A percentile compares a stretch with the other conserved stretches of the same genome.
phyloP scores from a whole-genome alignment of 2,329 filamentous ascomycete species.

The Niveomyces coronatus region DNA sequence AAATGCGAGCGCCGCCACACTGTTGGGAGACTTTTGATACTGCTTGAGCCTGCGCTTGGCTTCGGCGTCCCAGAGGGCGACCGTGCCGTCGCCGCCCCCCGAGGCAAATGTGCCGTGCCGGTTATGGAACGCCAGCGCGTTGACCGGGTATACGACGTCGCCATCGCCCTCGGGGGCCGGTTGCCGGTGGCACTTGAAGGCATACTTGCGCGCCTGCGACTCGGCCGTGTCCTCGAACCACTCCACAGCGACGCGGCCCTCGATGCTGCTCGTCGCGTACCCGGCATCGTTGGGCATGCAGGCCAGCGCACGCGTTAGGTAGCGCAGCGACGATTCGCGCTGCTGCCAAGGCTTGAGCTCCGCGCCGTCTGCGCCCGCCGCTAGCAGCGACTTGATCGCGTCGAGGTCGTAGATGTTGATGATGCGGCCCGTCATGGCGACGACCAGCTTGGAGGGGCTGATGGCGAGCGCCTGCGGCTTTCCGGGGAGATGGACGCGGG shows the following conservation, averaged over 20 bases:
- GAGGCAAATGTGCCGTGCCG: conserved; percentile 76
- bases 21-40: conserved; percentile 75
- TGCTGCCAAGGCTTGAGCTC: conserved; percentile 77
- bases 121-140: conserved; percentile 81
- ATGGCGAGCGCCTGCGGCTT: conserved; percentile 85
- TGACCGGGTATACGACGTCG: conserved; percentile 85
- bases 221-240: conserved; percentile 90
- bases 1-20: conserved; percentile 68
- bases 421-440: conserved; percentile 91
- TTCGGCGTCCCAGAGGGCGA: conserved; percentile 88
- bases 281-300: conserved; percentile 96
- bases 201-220: conserved; percentile 88
- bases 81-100: conserved; percentile 80
- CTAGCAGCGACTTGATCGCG: conserved; percentile 47
- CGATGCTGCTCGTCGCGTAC: conserved; percentile 86
- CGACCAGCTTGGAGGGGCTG: conserved; percentile 71
- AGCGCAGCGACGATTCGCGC: conserved; percentile 88
- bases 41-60: conserved; percentile 83
- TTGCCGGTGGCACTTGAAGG: conserved; percentile 96
- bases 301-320: conserved; percentile 84
- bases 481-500: conserved; percentile 61
- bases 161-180: conserved; percentile 49
- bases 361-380: conserved; percentile 29
- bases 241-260: conserved; percentile 91
- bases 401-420: conserved; percentile 89